Evolutionary conservation across 352 stramenopile genomes (phyloP).

Genomic region (Globisporangium cederbergense): DNA sequence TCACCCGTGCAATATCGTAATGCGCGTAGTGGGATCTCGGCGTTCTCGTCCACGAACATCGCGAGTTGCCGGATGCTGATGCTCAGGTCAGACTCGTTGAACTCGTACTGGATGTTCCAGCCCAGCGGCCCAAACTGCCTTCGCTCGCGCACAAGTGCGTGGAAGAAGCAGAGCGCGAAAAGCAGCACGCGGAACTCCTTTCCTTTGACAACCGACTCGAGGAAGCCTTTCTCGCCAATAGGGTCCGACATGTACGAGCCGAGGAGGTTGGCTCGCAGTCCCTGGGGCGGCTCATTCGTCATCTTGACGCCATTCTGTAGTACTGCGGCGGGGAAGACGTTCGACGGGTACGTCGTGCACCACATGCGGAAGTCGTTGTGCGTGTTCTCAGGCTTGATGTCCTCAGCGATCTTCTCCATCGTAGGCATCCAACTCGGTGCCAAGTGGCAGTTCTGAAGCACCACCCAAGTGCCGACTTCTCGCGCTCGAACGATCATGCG

Average conservation of each 20-base stretch:
- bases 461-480: constrained; percentile 87
- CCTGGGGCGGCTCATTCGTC: constrained; percentile 93
- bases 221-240: constrained; percentile 87
- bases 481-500: constrained; percentile 82
- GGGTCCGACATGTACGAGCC: constrained; percentile 91
- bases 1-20: constrained; percentile 81
- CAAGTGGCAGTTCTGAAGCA: constrained; percentile 91
- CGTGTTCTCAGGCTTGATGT: constrained; percentile 77
- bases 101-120: constrained; percentile 97
- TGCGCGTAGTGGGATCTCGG: constrained; percentile 77
- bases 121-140: constrained; percentile 91
- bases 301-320: constrained; percentile 97
- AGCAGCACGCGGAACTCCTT: constrained; percentile 85
- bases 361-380: constrained; percentile 91
- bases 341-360: constrained; percentile 93
- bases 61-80: constrained; percentile 91
- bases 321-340: constrained; percentile 91
- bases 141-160: constrained; percentile 91
- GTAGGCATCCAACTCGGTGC: constrained; percentile 91
- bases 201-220: constrained; percentile 75
- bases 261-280: constrained; percentile 89
- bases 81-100: constrained; percentile 92
- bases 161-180: constrained; percentile 90
- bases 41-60: constrained; percentile 91
- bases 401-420: constrained; percentile 91